Conservation (phyloP, 2,329 filamentous ascomycete species). For the Botryotinia narcissicola region DNA sequence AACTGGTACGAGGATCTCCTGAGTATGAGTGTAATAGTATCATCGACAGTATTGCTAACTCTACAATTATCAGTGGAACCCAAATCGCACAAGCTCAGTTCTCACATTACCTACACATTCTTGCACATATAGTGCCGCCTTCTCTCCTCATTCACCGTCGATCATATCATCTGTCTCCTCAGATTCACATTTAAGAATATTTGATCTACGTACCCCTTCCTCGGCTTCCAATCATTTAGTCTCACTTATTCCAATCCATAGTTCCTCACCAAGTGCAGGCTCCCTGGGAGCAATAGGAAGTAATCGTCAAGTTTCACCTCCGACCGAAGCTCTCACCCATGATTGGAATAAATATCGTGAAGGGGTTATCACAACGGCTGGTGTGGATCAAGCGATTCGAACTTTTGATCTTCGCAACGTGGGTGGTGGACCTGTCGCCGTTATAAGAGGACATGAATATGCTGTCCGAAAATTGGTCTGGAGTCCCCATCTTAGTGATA, state of each 20-base stretch:
- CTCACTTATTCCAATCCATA: slow-evolving; percentile 79
- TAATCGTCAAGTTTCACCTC: slow-evolving; percentile 38
- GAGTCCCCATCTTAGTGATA: slow-evolving; percentile 90
- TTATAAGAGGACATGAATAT: slow-evolving; percentile 85
- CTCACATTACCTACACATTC: slow-evolving; percentile 85
- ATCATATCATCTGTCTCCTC: slow-evolving; percentile 84
- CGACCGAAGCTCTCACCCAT: slow-evolving; percentile 79
- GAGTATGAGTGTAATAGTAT: too few relatives aligned
- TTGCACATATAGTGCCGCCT: slow-evolving; percentile 92
- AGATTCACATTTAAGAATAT: slow-evolving; percentile 85
- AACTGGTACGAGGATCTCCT: slow-evolving; percentile 57
- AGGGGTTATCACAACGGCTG: slow-evolving; percentile 78
- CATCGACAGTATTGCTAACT: slow-evolving; percentile 14
- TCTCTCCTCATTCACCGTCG: slow-evolving; percentile 82
- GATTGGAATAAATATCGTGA: slow-evolving; percentile 99
- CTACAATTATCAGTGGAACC: slow-evolving; percentile 67
- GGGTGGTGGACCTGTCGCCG: slow-evolving; percentile 64
- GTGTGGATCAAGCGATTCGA: slow-evolving; percentile 82
- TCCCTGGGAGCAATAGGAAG: slow-evolving; percentile 29
- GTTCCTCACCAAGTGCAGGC: slow-evolving; percentile 43
- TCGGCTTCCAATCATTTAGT: slow-evolving; percentile 86
- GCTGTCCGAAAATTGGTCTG: slow-evolving; percentile 82
- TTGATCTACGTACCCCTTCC: slow-evolving; percentile 84
- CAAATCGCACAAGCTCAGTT: slow-evolving; percentile 69
- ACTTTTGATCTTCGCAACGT: slow-evolving; percentile 88